Percentiles rank a stretch among this genome's conserved stretches.
Conservation (phyloP, 2,329 filamentous ascomycete genomes). For the Diaporthe velutina region DNA sequence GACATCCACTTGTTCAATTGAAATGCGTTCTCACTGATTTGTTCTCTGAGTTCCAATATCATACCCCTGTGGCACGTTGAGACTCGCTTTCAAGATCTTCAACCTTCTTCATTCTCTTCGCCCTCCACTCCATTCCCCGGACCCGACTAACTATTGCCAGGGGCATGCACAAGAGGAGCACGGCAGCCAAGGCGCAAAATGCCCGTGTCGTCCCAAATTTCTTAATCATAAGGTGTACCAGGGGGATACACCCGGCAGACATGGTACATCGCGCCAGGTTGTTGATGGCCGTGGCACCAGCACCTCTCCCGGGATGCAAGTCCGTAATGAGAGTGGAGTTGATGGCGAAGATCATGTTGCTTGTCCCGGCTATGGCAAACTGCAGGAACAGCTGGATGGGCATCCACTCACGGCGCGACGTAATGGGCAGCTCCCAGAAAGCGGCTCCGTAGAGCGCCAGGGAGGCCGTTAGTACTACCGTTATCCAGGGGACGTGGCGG, state of each 20-base stretch:
- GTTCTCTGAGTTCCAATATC: not conserved
- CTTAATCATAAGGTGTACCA: constrained; percentile 40
- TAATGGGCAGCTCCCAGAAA: not conserved
- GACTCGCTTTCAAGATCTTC: not conserved
- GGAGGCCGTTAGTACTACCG: constrained; percentile 50
- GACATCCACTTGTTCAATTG: too few relatives aligned
- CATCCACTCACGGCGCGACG: constrained; percentile 42
- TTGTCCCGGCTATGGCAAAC: constrained; percentile 52
- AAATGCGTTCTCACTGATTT: too few relatives aligned
- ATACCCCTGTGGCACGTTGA: not conserved
- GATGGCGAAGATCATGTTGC: constrained; percentile 53
- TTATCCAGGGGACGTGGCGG: constrained; percentile 54
- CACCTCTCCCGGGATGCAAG: constrained; percentile 47
- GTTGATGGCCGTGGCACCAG: constrained; percentile 50
- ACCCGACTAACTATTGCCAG: not conserved
- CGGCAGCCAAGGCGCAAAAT: constrained; percentile 35
- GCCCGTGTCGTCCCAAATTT: constrained; percentile 28
- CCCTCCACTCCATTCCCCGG: constrained; percentile 6
- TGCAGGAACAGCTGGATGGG: constrained; percentile 45
- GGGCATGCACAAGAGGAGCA: not conserved
- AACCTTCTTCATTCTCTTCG: not conserved
- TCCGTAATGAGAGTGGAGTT: constrained; percentile 52
- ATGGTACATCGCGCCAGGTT: constrained; percentile 50
- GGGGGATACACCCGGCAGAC: constrained; percentile 45
- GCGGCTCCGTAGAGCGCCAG: constrained; percentile 50